Evolutionary conservation across 129 eudicot genomes (phyloP).

Genomic region (Cynara cardunculus): DNA sequence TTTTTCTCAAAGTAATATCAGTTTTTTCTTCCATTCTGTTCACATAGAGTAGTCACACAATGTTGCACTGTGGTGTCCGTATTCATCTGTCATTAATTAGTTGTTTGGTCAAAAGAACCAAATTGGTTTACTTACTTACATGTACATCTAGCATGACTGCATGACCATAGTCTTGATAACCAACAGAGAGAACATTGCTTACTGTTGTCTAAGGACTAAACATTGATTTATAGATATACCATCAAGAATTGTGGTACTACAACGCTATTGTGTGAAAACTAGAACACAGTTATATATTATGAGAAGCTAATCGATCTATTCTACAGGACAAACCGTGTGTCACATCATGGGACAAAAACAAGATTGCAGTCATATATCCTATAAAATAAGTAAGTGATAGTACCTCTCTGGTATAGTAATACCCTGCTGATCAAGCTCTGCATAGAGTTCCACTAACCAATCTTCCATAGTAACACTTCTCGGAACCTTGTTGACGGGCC

Average conservation of each 20-base stretch:
- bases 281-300: neutral
- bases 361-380: neutral
- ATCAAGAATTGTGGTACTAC: neutral
- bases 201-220: neutral
- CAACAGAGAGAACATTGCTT: neutral
- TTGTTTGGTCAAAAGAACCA: neutral
- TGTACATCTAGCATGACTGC: neutral
- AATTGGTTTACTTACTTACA: neutral
- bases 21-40: too few relatives aligned
- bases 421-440: slow-evolving; percentile 60
- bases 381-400: neutral
- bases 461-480: slow-evolving; percentile 26
- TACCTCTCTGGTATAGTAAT: slow-evolving; percentile 70
- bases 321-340: neutral
- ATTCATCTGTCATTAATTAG: neutral
- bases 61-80: neutral
- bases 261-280: neutral
- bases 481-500: slow-evolving; percentile 26
- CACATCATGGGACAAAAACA: slow-evolving; percentile 11
- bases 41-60: neutral
- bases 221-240: neutral
- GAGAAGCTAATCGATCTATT: neutral
- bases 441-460: slow-evolving; percentile 48
- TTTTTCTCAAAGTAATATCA: too few relatives aligned
- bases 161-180: neutral